These are phyloP conservation scores for Metschnikowia reukaufii DNA, from an alignment of 805 yeast genomes.

Conservation along the genomic window DNA sequence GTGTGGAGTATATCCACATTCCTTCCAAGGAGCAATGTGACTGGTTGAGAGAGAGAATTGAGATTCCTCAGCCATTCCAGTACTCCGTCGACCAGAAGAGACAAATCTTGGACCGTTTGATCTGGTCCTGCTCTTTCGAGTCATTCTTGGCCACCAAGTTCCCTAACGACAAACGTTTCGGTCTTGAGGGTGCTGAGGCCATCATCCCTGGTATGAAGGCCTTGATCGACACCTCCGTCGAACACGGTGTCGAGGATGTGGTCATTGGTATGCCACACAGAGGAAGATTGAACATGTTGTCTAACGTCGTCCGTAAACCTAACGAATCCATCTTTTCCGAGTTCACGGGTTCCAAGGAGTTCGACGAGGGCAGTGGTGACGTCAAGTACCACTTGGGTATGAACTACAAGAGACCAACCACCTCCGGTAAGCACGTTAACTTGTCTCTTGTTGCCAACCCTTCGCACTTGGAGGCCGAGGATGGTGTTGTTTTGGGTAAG, in stretches of 20 bases:
- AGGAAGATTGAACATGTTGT: constrained; percentile 96
- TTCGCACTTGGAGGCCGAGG: constrained; percentile 98
- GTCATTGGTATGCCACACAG: constrained; percentile 99
- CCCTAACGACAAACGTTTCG: constrained; percentile 98
- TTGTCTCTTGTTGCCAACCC: constrained; percentile 97
- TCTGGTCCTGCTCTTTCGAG: constrained; percentile 96
- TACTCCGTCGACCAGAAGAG: constrained; percentile 88
- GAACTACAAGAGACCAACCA: constrained; percentile 99
- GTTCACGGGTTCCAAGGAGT: constrained; percentile 85
- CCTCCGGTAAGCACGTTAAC: constrained; percentile 95
- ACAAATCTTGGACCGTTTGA: constrained; percentile 92
- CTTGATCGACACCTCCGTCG: constrained; percentile 89
- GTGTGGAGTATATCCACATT: constrained; percentile 94
- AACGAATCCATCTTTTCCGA: constrained; percentile 97
- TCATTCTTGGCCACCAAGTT: constrained; percentile 89
- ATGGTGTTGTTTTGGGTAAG: constrained; percentile 97
- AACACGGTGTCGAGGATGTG: constrained; percentile 89
- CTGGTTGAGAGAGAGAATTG: constrained; percentile 97
- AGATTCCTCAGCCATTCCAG: constrained; percentile 83
- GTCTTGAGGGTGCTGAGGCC: constrained; percentile 97
- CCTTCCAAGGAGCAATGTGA: constrained; percentile 95
- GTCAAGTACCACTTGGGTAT: constrained; percentile 99
- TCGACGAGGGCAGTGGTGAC: constrained; percentile 98
- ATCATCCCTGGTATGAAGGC: constrained; percentile 97
- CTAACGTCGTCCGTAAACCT: constrained; percentile 98